These are phyloP conservation scores for Rosa persica DNA, from an alignment of 306 rosid genomes.

Conservation along the genomic window DNA sequence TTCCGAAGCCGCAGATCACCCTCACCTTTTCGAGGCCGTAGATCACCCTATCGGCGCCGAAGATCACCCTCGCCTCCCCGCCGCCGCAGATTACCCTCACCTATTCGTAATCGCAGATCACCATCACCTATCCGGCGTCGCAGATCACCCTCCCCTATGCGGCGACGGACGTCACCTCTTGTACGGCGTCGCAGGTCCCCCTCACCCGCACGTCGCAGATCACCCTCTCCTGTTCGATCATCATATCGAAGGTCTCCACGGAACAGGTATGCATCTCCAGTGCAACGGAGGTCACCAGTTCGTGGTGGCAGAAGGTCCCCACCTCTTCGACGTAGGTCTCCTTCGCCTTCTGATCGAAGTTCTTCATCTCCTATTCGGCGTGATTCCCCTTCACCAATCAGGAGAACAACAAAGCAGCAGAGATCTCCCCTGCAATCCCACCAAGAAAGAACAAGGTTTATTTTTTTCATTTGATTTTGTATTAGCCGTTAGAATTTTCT, in stretches of 20 bases:
- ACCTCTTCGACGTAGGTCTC: constrained; percentile 43
- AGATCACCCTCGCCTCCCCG: constrained; percentile 25
- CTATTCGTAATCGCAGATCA: constrained; percentile 8
- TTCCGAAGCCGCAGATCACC: constrained; percentile 28
- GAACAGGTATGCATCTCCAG: constrained; percentile 45
- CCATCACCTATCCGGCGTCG: constrained; percentile 16
- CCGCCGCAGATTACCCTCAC: constrained; percentile 26
- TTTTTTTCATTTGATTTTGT: not conserved
- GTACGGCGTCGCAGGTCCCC: constrained; percentile 54
- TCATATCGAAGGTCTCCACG: constrained; percentile 40
- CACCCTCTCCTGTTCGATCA: constrained; percentile 50
- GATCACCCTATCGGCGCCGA: constrained; percentile 20
- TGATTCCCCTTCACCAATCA: constrained; percentile 45
- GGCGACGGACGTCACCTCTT: constrained; percentile 40
- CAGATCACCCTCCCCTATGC: constrained; percentile 40
- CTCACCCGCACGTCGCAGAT: constrained; percentile 40
- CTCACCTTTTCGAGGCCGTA: constrained; percentile 19
- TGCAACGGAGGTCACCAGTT: constrained; percentile 44
- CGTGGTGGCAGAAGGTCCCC: constrained; percentile 33
- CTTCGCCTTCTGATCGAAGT: constrained; percentile 44
- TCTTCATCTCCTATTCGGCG: constrained; percentile 48
- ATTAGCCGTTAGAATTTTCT: not conserved
- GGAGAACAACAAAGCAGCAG: constrained; percentile 36
- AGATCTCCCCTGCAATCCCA: constrained; percentile 51
- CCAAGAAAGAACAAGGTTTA: constrained; percentile 55